Evolutionary conservation across 2,329 filamentous ascomycete genomes (phyloP), one percentile per base, ranked within the genome.

Genomic region (Cladophialophora immunda): DNA sequence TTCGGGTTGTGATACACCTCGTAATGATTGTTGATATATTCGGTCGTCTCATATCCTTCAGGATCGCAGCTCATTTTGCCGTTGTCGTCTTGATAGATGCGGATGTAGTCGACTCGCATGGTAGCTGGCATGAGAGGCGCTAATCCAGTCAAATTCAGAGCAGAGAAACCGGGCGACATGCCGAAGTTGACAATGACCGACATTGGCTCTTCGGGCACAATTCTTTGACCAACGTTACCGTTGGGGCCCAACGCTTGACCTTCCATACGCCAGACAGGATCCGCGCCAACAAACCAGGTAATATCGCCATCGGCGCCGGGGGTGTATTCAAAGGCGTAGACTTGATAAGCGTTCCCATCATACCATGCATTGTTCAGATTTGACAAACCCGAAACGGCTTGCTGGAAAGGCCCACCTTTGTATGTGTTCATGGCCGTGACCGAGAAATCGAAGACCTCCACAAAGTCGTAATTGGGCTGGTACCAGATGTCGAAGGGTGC

Each of bases 401-500:
- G 84, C 75, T 90, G 88, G 74, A 84, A 90, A 1, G 82, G 80
- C 2, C 87, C 87, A 67, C 88, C 88, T 63, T 85, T 83, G 75
- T 90, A 90, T 5, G 73, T 69, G 75, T 90, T 90, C 75, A 89
- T 84, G 22, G 80, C 69, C 0, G 86, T 87, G 65, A 89, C 78
- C 1, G 77, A 75, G 32, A 82, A 77, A 70, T 92, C 86, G 71
- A 91, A 91, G 1, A 92, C 80, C 67, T 90, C 89, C 45, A 89
- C 77, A 71, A 86, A 91, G 19, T 91, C 85, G 70, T 85, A 85
- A 73, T 90, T 83, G 8, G 89, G 88, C 77, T 87, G 86, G 73
- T 90, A 92, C 83, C 86, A 90, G 54, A 89, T 82, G 73, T 92
- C 90, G 71, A 91, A 92, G 1, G 89, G 90, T 1, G 89, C 90